These are phyloP conservation scores for Colletotrichum limetticola DNA, from an alignment of 2,329 filamentous ascomycete genomes.

Conservation along the genomic window DNA sequence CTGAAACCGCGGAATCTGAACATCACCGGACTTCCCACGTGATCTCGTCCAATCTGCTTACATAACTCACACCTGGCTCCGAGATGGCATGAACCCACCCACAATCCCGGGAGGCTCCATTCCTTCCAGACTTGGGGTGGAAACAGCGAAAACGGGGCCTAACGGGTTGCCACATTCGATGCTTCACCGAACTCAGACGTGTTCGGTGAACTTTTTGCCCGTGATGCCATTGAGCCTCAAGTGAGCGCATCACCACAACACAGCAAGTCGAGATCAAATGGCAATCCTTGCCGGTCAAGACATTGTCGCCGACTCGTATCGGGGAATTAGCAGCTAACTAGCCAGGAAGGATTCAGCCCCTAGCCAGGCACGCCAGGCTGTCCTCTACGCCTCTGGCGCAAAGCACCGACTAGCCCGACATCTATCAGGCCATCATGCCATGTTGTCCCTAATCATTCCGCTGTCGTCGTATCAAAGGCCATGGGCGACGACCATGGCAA, in stretches of 20 bases:
- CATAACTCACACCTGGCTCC: not conserved
- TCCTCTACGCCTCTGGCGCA: not conserved
- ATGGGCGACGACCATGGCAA: not conserved
- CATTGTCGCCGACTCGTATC: not conserved
- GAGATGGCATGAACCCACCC: not conserved
- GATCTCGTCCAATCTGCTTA: rapidly evolving
- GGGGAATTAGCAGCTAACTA: not conserved
- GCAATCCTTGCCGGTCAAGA: not conserved
- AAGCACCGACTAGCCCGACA: not conserved
- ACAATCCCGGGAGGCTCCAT: not conserved
- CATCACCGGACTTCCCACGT: not conserved
- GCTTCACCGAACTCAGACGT: not conserved
- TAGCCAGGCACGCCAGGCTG: not conserved
- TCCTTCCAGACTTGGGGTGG: not conserved
- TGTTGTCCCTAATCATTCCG: not conserved
- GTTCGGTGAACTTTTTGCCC: not conserved
- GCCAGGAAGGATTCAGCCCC: not conserved
- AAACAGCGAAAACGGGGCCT: not conserved
- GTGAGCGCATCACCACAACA: not conserved
- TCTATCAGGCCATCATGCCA: not conserved
- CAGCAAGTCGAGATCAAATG: not conserved
- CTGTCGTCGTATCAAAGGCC: not conserved
- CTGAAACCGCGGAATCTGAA: not conserved
- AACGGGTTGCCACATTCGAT: not conserved
- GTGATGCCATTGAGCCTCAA: not conserved